These are phyloP conservation scores for Skeletonema tropicum DNA, from an alignment of 108 stramenopile species.

Conservation along the genomic window DNA sequence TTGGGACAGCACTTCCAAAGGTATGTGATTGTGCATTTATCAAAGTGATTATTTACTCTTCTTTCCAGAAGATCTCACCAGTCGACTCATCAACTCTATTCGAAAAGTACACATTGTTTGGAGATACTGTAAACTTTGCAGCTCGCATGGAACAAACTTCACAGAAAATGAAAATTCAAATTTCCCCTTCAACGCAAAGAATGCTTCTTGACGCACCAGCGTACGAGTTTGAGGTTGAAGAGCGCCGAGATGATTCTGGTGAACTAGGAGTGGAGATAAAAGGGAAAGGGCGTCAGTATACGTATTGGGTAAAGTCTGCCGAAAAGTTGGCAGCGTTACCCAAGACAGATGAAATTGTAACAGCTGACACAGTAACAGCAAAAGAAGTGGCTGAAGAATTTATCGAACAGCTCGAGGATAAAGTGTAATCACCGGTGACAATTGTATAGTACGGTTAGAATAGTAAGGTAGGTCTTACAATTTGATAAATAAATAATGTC, in stretches of 20 bases:
- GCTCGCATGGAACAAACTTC: conserved; percentile 63
- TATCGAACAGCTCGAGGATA: not conserved
- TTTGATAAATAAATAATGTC: not conserved
- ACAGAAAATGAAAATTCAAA: conserved; percentile 38
- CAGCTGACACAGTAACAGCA: too few species aligned
- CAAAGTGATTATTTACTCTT: too few species aligned
- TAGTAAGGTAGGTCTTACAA: not conserved
- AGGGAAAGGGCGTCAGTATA: conserved; percentile 47
- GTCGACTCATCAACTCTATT: too few species aligned
- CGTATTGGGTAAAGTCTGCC: conserved; percentile 41
- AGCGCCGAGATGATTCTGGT: conserved; percentile 26
- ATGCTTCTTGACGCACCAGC: conserved; percentile 43
- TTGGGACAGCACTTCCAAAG: conserved; percentile 52
- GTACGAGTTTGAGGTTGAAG: conserved; percentile 33
- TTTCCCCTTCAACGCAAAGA: conserved; percentile 27
- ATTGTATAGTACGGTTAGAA: not conserved
- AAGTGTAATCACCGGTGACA: not conserved
- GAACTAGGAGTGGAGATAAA: conserved; percentile 45
- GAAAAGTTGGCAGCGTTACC: conserved; percentile 8
- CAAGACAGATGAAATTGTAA: too few species aligned
- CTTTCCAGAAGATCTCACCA: too few species aligned
- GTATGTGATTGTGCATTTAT: too few species aligned
- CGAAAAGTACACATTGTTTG: conserved; percentile 60
- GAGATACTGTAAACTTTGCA: conserved; percentile 66
- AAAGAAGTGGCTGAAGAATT: not conserved